These are phyloP conservation scores for Gaertneriomyces semiglobifer DNA, from an alignment of 192 early-diverging fungal genomes.

Conservation along the genomic window DNA sequence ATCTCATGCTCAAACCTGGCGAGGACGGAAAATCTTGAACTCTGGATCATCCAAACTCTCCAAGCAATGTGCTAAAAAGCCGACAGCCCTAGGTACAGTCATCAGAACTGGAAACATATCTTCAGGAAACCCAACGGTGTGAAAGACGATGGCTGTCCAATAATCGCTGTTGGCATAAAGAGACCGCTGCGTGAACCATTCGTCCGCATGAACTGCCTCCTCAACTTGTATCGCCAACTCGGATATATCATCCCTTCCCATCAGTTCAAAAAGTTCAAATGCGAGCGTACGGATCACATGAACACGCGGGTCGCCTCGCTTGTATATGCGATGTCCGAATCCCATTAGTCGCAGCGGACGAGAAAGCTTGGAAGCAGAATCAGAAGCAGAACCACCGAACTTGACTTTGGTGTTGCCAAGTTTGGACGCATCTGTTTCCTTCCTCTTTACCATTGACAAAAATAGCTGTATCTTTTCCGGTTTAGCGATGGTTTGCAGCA, in stretches of 20 bases:
- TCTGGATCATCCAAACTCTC: constrained; percentile 49
- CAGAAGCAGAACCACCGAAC: not conserved
- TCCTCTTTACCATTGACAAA: constrained; percentile 54
- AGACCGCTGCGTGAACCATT: constrained; percentile 38
- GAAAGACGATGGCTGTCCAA: constrained; percentile 49
- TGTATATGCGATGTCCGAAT: constrained; percentile 63
- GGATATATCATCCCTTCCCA: constrained; percentile 51
- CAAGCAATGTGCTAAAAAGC: constrained; percentile 56
- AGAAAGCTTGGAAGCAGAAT: constrained; percentile 1
- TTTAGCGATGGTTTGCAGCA: constrained; percentile 61
- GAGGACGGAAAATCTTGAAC: constrained; percentile 63
- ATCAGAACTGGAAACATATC: constrained; percentile 65
- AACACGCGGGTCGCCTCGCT: constrained; percentile 59
- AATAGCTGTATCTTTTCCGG: constrained; percentile 58
- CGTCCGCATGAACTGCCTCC: constrained; percentile 45
- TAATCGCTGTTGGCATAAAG: constrained; percentile 60
- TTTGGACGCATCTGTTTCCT: constrained; percentile 22
- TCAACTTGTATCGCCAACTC: constrained; percentile 64
- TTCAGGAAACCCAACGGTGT: constrained; percentile 44
- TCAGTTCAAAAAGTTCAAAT: constrained; percentile 58
- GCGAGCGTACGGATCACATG: constrained; percentile 54
- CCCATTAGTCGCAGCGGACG: constrained; percentile 55
- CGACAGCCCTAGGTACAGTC: constrained; percentile 29
- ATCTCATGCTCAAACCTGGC: constrained; percentile 39
- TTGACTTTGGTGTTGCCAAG: not conserved